Conservation (phyloP, 2,329 filamentous ascomycete genomes). For the Pseudogymnoascus sp. region DNA sequence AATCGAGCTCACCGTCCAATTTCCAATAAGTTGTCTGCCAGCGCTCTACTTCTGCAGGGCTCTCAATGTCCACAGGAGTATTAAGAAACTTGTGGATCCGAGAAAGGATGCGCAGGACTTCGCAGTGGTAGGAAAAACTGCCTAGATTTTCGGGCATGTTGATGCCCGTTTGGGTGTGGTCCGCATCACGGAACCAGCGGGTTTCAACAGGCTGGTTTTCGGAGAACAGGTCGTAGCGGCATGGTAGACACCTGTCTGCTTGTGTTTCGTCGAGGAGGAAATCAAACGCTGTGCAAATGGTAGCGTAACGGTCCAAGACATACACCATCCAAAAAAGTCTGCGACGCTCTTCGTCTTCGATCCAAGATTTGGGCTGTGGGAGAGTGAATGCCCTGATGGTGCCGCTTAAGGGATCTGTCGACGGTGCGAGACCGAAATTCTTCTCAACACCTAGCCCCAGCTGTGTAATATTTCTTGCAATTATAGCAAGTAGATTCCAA, state of each 20-base stretch:
- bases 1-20: slow-evolving; percentile 67
- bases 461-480: no score
- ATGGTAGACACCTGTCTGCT: slow-evolving; percentile 78
- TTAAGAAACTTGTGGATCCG: slow-evolving; percentile 85
- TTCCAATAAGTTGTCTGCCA: slow-evolving; percentile 85
- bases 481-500: no score
- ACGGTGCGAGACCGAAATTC: no score
- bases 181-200: slow-evolving; percentile 60
- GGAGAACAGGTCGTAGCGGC: slow-evolving; percentile 76
- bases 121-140: slow-evolving; percentile 82
- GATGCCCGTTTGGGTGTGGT: slow-evolving; percentile 50
- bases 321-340: slow-evolving; percentile 94
- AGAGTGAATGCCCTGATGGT: slow-evolving; percentile 81
- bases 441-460: no score
- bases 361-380: slow-evolving; percentile 73
- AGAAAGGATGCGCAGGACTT: slow-evolving; percentile 80
- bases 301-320: slow-evolving; percentile 80
- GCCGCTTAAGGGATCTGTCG: slow-evolving; percentile 63
- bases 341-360: slow-evolving; percentile 79
- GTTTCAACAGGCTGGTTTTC: slow-evolving; percentile 80
- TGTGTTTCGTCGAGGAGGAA: slow-evolving; percentile 87
- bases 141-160: slow-evolving; percentile 69
- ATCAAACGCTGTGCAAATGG: slow-evolving; percentile 83
- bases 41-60: slow-evolving; percentile 72
- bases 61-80: slow-evolving; percentile 79